Conservation (phyloP, 2,329 filamentous ascomycete genomes). For the Fusarium pseudocircinatum region DNA sequence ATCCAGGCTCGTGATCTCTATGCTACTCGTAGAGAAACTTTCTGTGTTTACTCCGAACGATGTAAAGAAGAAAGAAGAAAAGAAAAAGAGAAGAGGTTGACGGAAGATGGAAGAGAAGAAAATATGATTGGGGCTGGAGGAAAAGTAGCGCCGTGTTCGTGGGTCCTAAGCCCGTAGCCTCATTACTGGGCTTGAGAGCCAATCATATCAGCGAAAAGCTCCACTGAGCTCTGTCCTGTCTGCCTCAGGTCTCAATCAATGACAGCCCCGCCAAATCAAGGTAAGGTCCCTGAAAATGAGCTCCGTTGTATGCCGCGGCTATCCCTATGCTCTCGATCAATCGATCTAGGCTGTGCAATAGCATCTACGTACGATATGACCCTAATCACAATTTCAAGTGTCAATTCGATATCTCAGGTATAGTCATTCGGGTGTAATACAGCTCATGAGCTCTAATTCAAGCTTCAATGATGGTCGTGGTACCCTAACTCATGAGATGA, state of each 20-base stretch:
- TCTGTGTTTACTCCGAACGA: slow-evolving; percentile 13
- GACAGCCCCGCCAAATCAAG: not conserved
- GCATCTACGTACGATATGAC: not conserved
- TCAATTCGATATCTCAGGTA: not conserved
- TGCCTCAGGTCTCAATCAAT: slow-evolving; percentile 34
- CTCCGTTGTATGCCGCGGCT: slow-evolving; percentile 4
- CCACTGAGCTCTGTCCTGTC: slow-evolving; percentile 25
- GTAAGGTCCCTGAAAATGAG: slow-evolving; percentile 4
- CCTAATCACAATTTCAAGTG: not conserved
- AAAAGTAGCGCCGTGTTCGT: slow-evolving; percentile 39
- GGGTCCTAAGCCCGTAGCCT: slow-evolving; percentile 28
- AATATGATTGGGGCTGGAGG: slow-evolving; percentile 41
- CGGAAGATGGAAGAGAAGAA: slow-evolving; percentile 38
- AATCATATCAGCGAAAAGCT: slow-evolving; percentile 27
- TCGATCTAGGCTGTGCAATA: slow-evolving; percentile 7
- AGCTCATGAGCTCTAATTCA: not conserved
- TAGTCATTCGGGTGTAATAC: not conserved
- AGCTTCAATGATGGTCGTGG: not conserved
- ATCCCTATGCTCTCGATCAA: slow-evolving; percentile 2
- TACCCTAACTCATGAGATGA: slow-evolving; percentile 15
- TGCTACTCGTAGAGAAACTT: slow-evolving; percentile 9
- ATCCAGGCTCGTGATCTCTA: slow-evolving; percentile 37
- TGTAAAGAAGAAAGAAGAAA: slow-evolving; percentile 21
- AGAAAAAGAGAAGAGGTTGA: slow-evolving; percentile 29
- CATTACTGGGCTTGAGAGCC: slow-evolving; percentile 20